Evolutionary conservation across 179 eudicot species (phyloP).

Genomic region (Silene coronaria): DNA sequence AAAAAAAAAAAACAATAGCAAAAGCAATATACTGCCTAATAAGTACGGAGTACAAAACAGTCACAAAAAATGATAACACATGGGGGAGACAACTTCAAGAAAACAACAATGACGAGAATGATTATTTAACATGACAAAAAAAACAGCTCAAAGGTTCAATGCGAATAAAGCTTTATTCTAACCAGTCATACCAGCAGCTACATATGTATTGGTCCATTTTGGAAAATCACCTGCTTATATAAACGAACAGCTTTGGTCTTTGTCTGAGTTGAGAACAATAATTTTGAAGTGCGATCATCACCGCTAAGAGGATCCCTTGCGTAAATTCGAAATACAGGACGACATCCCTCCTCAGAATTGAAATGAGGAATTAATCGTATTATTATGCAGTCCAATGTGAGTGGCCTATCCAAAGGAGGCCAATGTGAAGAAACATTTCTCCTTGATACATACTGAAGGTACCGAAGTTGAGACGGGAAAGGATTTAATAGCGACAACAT

Average conservation of each 20-base stretch:
- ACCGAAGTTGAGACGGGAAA: conserved; percentile 73
- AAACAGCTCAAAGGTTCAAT: neutral
- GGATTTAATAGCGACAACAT: conserved; percentile 60
- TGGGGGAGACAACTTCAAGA: neutral
- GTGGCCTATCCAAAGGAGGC: conserved; percentile 75
- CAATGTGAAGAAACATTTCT: conserved; percentile 66
- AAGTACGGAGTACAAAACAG: neutral
- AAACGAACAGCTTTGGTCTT: conserved; percentile 51
- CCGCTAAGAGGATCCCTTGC: conserved; percentile 60
- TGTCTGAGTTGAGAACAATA: conserved; percentile 56
- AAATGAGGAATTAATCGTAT: conserved; percentile 57
- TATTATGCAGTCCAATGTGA: conserved; percentile 67
- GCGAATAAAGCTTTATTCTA: neutral
- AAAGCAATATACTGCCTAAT: neutral
- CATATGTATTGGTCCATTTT: neutral
- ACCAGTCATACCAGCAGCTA: neutral
- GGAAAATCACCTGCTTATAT: conserved; percentile 62
- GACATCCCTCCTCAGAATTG: conserved; percentile 57
- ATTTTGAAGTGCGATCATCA: conserved; percentile 46
- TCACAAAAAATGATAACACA: neutral
- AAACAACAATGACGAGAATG: neutral
- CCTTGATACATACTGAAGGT: conserved; percentile 77
- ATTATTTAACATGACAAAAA: neutral
- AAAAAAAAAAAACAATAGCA: neutral
- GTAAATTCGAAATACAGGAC: conserved; percentile 66